Evolutionary conservation across 2,329 filamentous ascomycete species (phyloP).

Genomic region (Hypoxylon sp.): DNA sequence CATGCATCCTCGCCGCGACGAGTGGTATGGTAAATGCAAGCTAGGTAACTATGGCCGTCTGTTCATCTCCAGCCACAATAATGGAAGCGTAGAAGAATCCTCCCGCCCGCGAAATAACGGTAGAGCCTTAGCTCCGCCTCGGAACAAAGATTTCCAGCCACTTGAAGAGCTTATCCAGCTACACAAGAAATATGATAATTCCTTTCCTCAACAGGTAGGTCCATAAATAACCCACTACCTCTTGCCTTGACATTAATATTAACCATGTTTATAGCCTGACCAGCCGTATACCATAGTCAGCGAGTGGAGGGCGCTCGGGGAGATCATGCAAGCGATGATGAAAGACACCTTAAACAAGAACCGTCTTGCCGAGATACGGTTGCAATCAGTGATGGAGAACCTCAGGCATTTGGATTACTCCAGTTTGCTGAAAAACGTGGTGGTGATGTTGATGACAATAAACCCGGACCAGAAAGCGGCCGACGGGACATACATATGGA

Average conservation of each 20-base stretch:
- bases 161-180: constrained; percentile 44
- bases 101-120: constrained; percentile 23
- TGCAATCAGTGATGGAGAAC: constrained; percentile 28
- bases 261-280: constrained; percentile 41
- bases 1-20: constrained; percentile 62
- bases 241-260: constrained; percentile 10
- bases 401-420: constrained; percentile 43
- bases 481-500: constrained; percentile 7
- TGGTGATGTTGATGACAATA: constrained; percentile 49
- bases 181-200: constrained; percentile 38
- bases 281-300: constrained; percentile 54
- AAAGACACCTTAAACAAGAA: constrained; percentile 36
- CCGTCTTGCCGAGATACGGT: constrained; percentile 40
- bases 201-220: constrained; percentile 51
- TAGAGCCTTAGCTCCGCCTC: constrained; percentile 50
- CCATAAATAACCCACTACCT: no score
- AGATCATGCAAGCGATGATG: constrained; percentile 55
- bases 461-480: constrained; percentile 43
- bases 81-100: constrained; percentile 25
- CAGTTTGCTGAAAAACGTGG: constrained; percentile 45
- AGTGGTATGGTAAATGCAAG: constrained; percentile 69
- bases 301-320: constrained; percentile 53
- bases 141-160: constrained; percentile 6
- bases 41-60: constrained; percentile 64
- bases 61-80: constrained; percentile 58